Conservation (phyloP, 495 filamentous ascomycete genomes). For the Staphylotrichum longicolle region DNA sequence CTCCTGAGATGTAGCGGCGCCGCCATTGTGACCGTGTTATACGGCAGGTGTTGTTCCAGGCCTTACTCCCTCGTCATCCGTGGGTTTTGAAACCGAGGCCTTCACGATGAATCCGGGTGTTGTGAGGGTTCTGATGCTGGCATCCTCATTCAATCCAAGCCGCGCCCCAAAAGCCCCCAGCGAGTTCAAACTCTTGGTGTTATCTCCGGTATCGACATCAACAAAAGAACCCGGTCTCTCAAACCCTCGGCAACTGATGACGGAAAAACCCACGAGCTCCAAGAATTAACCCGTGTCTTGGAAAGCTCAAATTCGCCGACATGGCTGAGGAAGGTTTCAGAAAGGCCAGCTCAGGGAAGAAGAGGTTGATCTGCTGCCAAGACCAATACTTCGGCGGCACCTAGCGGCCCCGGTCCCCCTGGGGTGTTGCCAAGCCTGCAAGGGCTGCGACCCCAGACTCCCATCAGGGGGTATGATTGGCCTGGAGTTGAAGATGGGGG, state of each 20-base stretch:
- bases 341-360: conserved; percentile 8
- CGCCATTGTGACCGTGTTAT: conserved; percentile 17
- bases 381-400: background rate
- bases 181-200: background rate
- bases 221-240: background rate
- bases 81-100: no score
- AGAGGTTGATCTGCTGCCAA: conserved; percentile 2
- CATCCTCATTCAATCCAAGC: conserved; percentile 2
- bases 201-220: no score
- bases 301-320: background rate
- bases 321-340: background rate
- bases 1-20: conserved; percentile 32
- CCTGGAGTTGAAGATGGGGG: background rate
- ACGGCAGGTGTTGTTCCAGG: no score
- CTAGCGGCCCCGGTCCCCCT: no score
- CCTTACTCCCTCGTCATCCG: no score
- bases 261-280: background rate
- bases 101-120: no score
- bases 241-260: background rate
- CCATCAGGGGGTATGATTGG: background rate
- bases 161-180: background rate
- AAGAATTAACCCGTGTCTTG: conserved; percentile 5
- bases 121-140: background rate
- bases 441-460: background rate
- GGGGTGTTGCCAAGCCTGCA: conserved; percentile 9